phyloP scores from a whole-genome alignment of 1,284 basidiomycete species.

The Filobasidium uniguttulatum region DNA sequence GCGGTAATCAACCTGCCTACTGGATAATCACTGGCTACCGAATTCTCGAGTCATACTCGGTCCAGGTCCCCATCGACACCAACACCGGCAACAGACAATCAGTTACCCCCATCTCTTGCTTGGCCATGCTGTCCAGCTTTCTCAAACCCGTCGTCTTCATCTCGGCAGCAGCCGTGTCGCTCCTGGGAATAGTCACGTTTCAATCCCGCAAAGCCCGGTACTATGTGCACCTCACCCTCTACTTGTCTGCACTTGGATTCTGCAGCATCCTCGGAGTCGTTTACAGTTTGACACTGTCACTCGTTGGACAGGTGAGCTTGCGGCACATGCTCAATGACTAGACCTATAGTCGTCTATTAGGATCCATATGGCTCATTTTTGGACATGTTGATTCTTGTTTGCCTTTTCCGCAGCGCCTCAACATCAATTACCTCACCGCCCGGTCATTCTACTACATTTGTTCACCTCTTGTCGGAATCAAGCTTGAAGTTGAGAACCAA shows the following conservation, averaged over 20 bases:
- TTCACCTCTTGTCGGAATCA: slow-evolving; percentile 53
- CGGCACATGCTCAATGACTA: no score
- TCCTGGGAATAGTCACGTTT: slow-evolving; percentile 26
- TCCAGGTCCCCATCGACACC: no score
- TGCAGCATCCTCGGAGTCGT: slow-evolving; percentile 65
- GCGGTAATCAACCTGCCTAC: no score
- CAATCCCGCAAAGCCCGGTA: slow-evolving; percentile 28
- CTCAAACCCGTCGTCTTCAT: slow-evolving; percentile 31
- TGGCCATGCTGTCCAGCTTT: no score
- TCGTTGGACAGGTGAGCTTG: slow-evolving; percentile 45
- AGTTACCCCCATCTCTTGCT: no score
- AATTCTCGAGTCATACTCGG: no score
- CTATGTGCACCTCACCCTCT: slow-evolving; percentile 60
- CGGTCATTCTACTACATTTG: slow-evolving; percentile 66
- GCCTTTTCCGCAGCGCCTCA: slow-evolving; percentile 44
- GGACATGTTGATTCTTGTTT: not conserved
- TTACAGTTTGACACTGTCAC: slow-evolving; percentile 53
- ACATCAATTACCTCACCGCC: slow-evolving; percentile 77
- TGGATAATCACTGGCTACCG: no score
- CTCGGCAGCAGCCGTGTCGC: slow-evolving; percentile 29
- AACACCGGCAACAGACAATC: no score
- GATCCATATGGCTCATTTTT: not conserved
- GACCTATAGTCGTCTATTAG: not conserved
- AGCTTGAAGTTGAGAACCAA: slow-evolving; percentile 69
- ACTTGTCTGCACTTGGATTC: slow-evolving; percentile 57